Base-by-base conservation (phyloP, 2,329 filamentous ascomycete genomes). In the Xylariaceae sp. region DNA sequence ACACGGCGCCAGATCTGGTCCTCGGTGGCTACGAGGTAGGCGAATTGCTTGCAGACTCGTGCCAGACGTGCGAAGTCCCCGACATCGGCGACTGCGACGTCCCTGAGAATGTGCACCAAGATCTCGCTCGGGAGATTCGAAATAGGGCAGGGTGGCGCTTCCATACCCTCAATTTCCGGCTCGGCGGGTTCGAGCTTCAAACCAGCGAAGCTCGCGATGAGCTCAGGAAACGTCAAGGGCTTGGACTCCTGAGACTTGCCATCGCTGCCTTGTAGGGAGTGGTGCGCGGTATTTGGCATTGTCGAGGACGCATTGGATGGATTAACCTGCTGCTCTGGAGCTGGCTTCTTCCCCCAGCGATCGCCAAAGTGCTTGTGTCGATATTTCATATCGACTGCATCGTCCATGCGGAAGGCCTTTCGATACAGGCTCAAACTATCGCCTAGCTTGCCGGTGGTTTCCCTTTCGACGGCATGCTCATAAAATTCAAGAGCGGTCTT, bases 341-440 rank as follows among this genome's bases (percentile, higher is more conserved):
- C 51, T 30, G 56, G 56, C 3, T 64, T 56, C 7, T 71, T 70
- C 63, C 80, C 84, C 55, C 74, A 70, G 10, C 80, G 78, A 36
- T 81, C 75, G 2, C 91, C 87, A 62, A 94, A 96, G 70, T 97
- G 85, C 71, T 97, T 97, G 62, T 89, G 86, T 62, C 89, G 88
- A 73, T 96, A 99, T 49, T 81, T 77, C 61, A 89, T 82, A 67
- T 99, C 90, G 45, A 99, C 92, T 12, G 77, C 75, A 48, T 85
- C 78, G 66, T 97, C 94, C 69, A 99, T 81, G 86, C 86, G 83
- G 67, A 95, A 97, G 1, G 94, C 94, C 67, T 87, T 90, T 42
- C 94, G 83, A 68, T 99, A 99, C 44, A 95, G 78, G 57, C 81
- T 83, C 48, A 99, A 68, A 65, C 92, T 97, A 55, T 97, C 92